Evolutionary conservation across 2,329 filamentous ascomycete genomes (phyloP).

Genomic region (Xylaria sp.): DNA sequence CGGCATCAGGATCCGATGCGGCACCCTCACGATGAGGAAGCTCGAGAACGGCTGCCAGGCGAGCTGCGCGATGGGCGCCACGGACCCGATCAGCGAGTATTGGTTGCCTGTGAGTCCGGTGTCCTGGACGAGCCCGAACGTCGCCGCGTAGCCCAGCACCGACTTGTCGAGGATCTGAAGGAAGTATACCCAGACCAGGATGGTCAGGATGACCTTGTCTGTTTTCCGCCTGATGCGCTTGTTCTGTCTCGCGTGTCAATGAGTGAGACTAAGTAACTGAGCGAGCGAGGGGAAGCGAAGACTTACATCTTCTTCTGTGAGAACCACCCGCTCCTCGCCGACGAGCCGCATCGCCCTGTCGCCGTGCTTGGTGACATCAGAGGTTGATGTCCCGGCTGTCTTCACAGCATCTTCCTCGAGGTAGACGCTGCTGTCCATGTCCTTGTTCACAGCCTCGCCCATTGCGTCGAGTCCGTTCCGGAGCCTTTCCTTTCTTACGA

Average conservation of each 20-base stretch:
- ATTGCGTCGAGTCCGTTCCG: slow-evolving; percentile 10
- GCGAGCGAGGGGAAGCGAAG: neutral
- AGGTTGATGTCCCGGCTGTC: slow-evolving; percentile 1
- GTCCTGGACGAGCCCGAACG: slow-evolving; percentile 71
- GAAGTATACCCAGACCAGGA: slow-evolving; percentile 70
- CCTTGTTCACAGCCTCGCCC: slow-evolving; percentile 16
- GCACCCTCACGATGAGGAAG: slow-evolving; percentile 68
- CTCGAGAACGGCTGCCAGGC: slow-evolving; percentile 64
- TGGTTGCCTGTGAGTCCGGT: slow-evolving; percentile 66
- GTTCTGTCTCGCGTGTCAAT: slow-evolving; percentile 30
- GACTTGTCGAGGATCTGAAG: slow-evolving; percentile 73
- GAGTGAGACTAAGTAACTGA: neutral
- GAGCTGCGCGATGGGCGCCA: slow-evolving; percentile 66
- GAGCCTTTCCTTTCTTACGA: neutral
- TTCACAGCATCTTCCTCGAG: slow-evolving; percentile 29
- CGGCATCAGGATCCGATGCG: slow-evolving; percentile 69
- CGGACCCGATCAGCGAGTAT: slow-evolving; percentile 52
- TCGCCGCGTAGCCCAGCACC: slow-evolving; percentile 68
- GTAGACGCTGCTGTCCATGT: slow-evolving; percentile 25
- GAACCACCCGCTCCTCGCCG: slow-evolving; percentile 33
- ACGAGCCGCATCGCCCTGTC: slow-evolving; percentile 32
- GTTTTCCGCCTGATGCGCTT: slow-evolving; percentile 47
- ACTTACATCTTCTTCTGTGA: slow-evolving; percentile 41
- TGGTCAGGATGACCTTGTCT: slow-evolving; percentile 55
- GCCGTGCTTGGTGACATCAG: slow-evolving; percentile 27